Evolutionary conservation across 2,329 filamentous ascomycete species (phyloP), one percentile per base, ranked within the genome.

Genomic region (Trichoderma sp.): DNA sequence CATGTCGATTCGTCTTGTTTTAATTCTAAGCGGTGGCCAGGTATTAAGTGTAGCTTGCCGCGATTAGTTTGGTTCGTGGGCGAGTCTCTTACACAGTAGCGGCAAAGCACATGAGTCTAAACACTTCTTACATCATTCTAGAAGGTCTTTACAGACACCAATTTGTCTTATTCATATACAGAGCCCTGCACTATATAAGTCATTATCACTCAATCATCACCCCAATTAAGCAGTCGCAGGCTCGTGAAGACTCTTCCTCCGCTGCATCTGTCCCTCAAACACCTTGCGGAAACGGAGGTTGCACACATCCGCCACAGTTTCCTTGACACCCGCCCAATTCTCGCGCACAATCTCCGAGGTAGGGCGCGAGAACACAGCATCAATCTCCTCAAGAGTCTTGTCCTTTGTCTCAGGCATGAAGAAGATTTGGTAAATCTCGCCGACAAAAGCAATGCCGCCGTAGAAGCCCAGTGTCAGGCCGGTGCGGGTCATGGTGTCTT

Each of bases 361-460:
- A 0, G 92, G 91, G 76, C 89, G 87, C 67, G 88, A 87, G 81
- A 94, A 93, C 24, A 94, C 85, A 50, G 90, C 84, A 76, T 94
- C 92, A 76, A 94, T 93, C 83, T 94, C 92, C 83, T 94, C 93
- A 0, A 94, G 88, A 3, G 84, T 87, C 83, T 88, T 89, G 81
- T 92, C 90, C 86, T 93, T 93, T 3, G 92, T 94, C 85, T 94
- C 92, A 0, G 91, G 92, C 93, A 94, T 94, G 84, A 94, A 94
- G 67, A 94, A 81, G 64, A 94, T 86, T 84, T 94, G 92, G 82
- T 94, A 94, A 78, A 93, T 85, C 89, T 91, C 93, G 14, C 92
- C 93, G 0, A 94, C 11, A 0, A 93, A 87, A 0, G 92, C 92
- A 72, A 94, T 94, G 18, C 93, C 93, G 5, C 93, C 92, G 81